A percentile compares a stretch with the other conserved stretches of the same genome.
phyloP scores from a whole-genome alignment of 345 rosid species.

The Acer negundo region DNA sequence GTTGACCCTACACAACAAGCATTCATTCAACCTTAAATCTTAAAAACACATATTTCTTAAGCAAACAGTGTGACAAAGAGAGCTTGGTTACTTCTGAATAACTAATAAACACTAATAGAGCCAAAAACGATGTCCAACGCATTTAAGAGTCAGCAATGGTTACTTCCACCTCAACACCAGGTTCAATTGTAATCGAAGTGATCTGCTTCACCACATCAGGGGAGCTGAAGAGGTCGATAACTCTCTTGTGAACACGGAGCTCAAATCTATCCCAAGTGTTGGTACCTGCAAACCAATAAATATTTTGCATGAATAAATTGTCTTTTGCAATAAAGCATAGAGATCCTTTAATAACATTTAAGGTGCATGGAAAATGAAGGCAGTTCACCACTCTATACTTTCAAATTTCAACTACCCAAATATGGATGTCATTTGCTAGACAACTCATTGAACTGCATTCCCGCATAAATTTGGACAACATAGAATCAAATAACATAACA shows the following conservation, averaged over 20 bases:
- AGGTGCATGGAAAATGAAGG: not conserved
- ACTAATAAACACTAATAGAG: conserved; percentile 2
- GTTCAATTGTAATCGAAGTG: conserved; percentile 73
- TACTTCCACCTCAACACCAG: conserved; percentile 79
- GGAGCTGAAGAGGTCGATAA: conserved; percentile 73
- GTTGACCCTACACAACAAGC: conserved; percentile 19
- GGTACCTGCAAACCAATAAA: conserved; percentile 46
- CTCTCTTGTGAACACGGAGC: conserved; percentile 74
- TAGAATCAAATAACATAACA: not conserved
- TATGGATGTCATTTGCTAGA: not conserved
- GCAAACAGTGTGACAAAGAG: conserved; percentile 4
- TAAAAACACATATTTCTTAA: conserved; percentile 6
- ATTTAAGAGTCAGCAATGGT: conserved; percentile 61
- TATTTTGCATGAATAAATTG: not conserved
- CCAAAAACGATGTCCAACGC: conserved; percentile 11
- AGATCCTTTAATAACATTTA: not conserved
- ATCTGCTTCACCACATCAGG: conserved; percentile 81
- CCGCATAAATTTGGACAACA: not conserved
- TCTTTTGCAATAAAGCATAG: not conserved
- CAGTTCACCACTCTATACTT: not conserved
- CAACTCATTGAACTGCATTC: not conserved
- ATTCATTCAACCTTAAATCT: conserved; percentile 7
- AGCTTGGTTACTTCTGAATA: not conserved
- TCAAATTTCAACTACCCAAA: not conserved
- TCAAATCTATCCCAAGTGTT: conserved; percentile 79